A percentile compares a stretch with the other conserved stretches of the same genome.
phyloP scores from a whole-genome alignment of 2,329 filamentous ascomycete species.

The Septoria petroselini region DNA sequence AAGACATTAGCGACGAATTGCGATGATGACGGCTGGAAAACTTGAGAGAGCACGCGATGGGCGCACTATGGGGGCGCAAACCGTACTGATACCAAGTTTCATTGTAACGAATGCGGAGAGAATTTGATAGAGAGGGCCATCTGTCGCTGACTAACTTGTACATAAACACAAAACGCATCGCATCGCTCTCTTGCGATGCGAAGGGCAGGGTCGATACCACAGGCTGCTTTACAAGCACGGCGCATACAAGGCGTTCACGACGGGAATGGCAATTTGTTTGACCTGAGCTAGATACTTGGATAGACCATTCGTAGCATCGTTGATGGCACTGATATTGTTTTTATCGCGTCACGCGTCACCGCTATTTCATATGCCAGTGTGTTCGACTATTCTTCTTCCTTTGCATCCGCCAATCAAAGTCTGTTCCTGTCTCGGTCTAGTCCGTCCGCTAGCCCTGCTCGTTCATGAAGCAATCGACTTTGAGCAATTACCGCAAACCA shows the following conservation, averaged over 20 bases:
- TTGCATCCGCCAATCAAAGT: too few species aligned
- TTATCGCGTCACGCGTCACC: too few species aligned
- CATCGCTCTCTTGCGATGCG: constrained; percentile 10
- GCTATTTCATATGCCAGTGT: too few species aligned
- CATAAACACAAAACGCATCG: constrained; percentile 6
- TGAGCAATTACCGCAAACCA: background rate
- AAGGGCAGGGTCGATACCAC: constrained; percentile 11
- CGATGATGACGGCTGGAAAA: constrained; percentile 16
- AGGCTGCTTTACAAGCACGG: constrained; percentile 11
- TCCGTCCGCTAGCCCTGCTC: background rate
- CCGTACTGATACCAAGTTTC: constrained; percentile 3
- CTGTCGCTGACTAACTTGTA: constrained; percentile 9
- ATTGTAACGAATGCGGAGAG: constrained; percentile 5
- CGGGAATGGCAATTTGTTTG: background rate
- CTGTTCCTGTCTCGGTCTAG: too few species aligned
- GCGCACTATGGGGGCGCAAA: constrained; percentile 5
- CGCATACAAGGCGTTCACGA: constrained; percentile 5
- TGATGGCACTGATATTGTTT: background rate
- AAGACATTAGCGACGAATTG: constrained; percentile 21
- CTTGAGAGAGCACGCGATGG: background rate
- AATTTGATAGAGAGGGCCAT: background rate
- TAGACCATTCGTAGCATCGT: constrained; percentile 6
- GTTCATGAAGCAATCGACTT: constrained; percentile 15
- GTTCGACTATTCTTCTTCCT: too few species aligned
- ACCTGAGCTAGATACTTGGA: constrained; percentile 5